Evolutionary conservation across 768 basidiomycete species (phyloP).

Genomic region (Kwoniella sp.): DNA sequence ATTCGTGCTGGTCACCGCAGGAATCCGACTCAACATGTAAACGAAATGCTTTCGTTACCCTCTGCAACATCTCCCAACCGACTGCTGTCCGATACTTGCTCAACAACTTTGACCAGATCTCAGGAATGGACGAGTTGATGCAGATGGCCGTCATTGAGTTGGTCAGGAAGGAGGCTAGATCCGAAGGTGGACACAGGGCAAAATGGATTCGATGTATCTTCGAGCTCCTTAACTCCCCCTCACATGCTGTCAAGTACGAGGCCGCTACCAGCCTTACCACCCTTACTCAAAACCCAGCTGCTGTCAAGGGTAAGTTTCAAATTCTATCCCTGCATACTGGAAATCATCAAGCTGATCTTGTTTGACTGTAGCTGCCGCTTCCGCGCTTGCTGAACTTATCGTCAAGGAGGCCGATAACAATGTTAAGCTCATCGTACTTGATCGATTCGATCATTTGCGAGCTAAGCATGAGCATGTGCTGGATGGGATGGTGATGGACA

Average conservation of each 20-base stretch:
- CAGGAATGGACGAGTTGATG: conserved; percentile 80
- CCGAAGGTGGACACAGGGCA: conserved; percentile 80
- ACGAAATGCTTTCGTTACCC: conserved; percentile 94
- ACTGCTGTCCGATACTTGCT: conserved; percentile 91
- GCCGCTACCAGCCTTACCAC: conserved; percentile 92
- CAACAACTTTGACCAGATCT: conserved; percentile 79
- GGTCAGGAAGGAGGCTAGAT: conserved; percentile 83
- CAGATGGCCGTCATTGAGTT: conserved; percentile 97
- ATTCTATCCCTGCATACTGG: no score
- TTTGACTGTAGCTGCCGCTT: conserved; percentile 75
- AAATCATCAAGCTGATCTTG: not conserved
- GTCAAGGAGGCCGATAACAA: conserved; percentile 98
- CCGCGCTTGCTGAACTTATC: conserved; percentile 81
- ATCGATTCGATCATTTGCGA: conserved; percentile 79
- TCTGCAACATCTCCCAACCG: conserved; percentile 73
- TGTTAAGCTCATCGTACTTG: conserved; percentile 94
- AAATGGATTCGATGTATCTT: conserved; percentile 92
- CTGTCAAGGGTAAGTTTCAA: conserved; percentile 78
- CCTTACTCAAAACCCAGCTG: conserved; percentile 91
- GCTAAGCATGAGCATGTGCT: conserved; percentile 80
- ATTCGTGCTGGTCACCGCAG: conserved; percentile 25
- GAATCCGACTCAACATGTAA: conserved; percentile 96
- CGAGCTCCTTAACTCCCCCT: conserved; percentile 82
- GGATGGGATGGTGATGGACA: conserved; percentile 91
- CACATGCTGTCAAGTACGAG: conserved; percentile 95